Evolutionary conservation across 768 basidiomycete species (phyloP), one percentile per base, ranked within the genome.

Genomic region (Russula sp.): DNA sequence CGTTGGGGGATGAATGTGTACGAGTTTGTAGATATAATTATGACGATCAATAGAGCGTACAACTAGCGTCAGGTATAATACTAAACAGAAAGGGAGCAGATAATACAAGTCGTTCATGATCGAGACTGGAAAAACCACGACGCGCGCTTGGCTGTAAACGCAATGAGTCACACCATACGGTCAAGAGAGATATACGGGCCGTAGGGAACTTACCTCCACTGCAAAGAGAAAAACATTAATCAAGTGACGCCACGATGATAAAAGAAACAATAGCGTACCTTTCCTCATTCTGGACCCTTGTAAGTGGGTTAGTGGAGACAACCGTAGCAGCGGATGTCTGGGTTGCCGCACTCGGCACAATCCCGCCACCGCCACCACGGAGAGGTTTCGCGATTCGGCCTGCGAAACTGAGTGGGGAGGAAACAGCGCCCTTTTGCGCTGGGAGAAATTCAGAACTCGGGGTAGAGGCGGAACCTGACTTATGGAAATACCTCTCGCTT

Each of bases 321-420:
- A 77, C 76, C 34, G 79, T 76, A 40, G 79, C 75, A 61, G 76
- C 66, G 59, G 81, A 71, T 49, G 76, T 71, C 67, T 82, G 77
- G 55, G 76, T 48, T 78, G 72, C 71, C 42, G 77, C 70, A 54
- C 76, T 75, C 22, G 78, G 77, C 44, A 79, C 79, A 38, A 74
- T 73, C 7, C 73, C 76, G 16, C 94, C 94, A 49, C 96, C 95
- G 24, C 93, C 94, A 16, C 96, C 97, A 69, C 96, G 84, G 61
- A 99, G 79, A 30, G 97, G 97, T 77, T 98, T 98, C 38, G 96
- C 96, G 67, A 99, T 98, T 46, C 96, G 85, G 49, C 95, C 94
- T 10, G 66, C 67, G 77, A 95, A 94, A 75, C 81, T 89, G 71
- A 96, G 81, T 49, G 87, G 78, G 32, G 87, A 85, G 20, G 84